Evolutionary conservation across 179 eudicot species (phyloP), one percentile per base, ranked within the genome.

Genomic region (Sideroxylon spinosum): DNA sequence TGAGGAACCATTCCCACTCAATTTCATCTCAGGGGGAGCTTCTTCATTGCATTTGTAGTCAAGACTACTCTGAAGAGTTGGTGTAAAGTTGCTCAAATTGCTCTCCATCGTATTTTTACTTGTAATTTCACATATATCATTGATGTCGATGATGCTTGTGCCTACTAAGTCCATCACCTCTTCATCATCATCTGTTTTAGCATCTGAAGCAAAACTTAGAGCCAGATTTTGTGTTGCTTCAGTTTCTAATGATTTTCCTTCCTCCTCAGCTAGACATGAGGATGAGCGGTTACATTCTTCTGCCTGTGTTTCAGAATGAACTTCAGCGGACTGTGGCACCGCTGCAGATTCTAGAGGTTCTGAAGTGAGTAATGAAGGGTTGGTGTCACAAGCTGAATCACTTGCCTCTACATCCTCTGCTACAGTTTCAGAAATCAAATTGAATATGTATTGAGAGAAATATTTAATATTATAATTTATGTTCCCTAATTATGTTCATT

Each of bases 1-100:
- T 60, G 70, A 75, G 37, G 60, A 75, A 61, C 23, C 69, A 75
- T 75, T 75, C 78, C 69, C 46, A 28, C 60, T 25, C 10, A 76
- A 46, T 23, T 14, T 49, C 48, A 76, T 26, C 60, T 25, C 70
- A 9, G 17, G 6, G 17, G 17, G 61, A 50, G 49, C 44, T 23
- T 23, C 78, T 16, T 48, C 26, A 26, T 53, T 9, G 46, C 32
- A 1, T 22, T 13, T 46, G 57, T 14, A 44, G 16, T 32, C 49
- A 67, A 67, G 14, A 29, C 19, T 48, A 67, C 71, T 29, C 7
- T 28, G 71, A 4, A 19, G 29, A 29, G 11, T 32, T 2, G 11
- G 7, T 32, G 48, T 17, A 16, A 28, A 4, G 22, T 29, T 14
- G 57, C 32, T 65, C 19, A 62, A 75, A 22, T 28, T 32, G 11